Evolutionary conservation across 1,284 basidiomycete genomes (phyloP).

Genomic region (Schizophyllum amplum): DNA sequence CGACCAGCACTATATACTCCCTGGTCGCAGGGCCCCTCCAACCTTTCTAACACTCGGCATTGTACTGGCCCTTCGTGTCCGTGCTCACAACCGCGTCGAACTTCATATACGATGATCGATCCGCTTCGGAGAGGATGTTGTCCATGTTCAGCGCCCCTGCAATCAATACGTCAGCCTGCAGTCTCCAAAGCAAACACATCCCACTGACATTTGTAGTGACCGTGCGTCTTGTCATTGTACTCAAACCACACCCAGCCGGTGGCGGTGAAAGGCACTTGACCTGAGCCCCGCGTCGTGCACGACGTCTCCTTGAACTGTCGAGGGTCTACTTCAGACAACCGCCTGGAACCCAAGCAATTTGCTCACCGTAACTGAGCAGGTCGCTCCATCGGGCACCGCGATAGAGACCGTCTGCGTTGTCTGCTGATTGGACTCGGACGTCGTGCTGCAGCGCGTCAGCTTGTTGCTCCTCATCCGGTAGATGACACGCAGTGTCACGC

Average conservation of each 20-base stretch:
- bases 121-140: not conserved
- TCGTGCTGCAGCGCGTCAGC: not conserved
- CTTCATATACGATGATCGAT: not conserved
- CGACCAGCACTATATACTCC: too few species aligned
- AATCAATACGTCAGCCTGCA: too few species aligned
- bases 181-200: too few species aligned
- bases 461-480: too few species aligned
- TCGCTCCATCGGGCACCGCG: constrained; percentile 1
- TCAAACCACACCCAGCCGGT: constrained; percentile 1
- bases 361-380: constrained; percentile 1
- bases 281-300: not conserved
- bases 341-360: too few species aligned
- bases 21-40: too few species aligned
- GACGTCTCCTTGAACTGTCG: not conserved
- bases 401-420: constrained; percentile 1
- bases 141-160: not conserved
- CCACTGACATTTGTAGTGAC: not conserved
- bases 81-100: not conserved
- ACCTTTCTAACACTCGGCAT: not conserved
- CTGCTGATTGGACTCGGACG: not conserved
- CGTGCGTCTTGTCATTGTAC: not conserved
- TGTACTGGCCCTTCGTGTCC: not conserved
- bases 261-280: not conserved
- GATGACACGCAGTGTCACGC: not conserved
- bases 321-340: too few species aligned